Percentiles rank a stretch among this genome's conserved stretches.
Conservation (phyloP, 2,329 filamentous ascomycete species). For the Albifimbria verrucaria region DNA sequence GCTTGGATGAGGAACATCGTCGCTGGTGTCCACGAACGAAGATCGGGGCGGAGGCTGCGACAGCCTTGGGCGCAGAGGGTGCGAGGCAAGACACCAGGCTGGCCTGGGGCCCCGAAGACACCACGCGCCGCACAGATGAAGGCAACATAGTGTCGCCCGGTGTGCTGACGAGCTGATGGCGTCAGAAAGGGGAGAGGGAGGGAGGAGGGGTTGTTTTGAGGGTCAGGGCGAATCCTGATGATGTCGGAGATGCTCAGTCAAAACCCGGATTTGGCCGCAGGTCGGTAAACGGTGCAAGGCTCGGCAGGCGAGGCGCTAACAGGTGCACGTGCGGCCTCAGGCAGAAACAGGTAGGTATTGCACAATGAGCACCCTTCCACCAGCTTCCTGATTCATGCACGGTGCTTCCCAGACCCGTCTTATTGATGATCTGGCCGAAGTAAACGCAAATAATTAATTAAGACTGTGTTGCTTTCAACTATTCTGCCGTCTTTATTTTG, state of each 20-base stretch:
- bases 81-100: conserved; percentile 39
- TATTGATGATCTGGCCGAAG: not conserved
- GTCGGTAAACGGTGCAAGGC: conserved; percentile 29
- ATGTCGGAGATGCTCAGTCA: conserved; percentile 27
- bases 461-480: too few relatives aligned
- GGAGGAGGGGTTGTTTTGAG: conserved; percentile 11
- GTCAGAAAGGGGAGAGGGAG: conserved; percentile 10
- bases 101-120: conserved; percentile 43
- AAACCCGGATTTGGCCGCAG: conserved; percentile 34
- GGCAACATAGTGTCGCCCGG: conserved; percentile 46
- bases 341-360: conserved; percentile 21
- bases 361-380: too few relatives aligned
- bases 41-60: conserved; percentile 29
- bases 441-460: too few relatives aligned
- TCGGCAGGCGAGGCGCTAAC: conserved; percentile 20
- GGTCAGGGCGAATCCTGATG: conserved; percentile 28
- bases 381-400: too few relatives aligned
- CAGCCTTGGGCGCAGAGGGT: conserved; percentile 36
- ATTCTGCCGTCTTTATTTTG: too few relatives aligned
- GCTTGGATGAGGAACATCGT: conserved; percentile 59
- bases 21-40: conserved; percentile 45
- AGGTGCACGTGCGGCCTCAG: conserved; percentile 29
- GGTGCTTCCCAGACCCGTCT: too few relatives aligned
- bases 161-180: conserved; percentile 13
- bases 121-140: conserved; percentile 53